phyloP scores from a whole-genome alignment of 306 rosid species.

The Pterocarpus macrocarpus region DNA sequence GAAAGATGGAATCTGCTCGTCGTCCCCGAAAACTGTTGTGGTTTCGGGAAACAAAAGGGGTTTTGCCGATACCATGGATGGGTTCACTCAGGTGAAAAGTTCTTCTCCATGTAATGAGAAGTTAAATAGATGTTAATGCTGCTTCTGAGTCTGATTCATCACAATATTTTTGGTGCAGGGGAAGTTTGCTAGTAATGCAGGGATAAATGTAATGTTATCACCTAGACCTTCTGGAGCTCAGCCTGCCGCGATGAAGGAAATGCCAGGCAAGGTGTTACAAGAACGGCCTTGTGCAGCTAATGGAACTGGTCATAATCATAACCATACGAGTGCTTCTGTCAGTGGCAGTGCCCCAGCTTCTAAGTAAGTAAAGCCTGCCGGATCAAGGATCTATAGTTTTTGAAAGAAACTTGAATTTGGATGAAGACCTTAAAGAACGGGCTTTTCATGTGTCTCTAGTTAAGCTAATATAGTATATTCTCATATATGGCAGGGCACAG shows the following conservation, averaged over 20 bases:
- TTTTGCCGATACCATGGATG: slow-evolving; percentile 82
- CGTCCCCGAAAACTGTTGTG: slow-evolving; percentile 64
- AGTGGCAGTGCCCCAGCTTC: slow-evolving; percentile 78
- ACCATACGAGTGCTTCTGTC: slow-evolving; percentile 56
- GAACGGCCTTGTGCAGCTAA: slow-evolving; percentile 72
- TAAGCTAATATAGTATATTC: slow-evolving; percentile 24
- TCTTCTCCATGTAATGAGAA: slow-evolving; percentile 45
- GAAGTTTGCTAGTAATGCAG: slow-evolving; percentile 69
- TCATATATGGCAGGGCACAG: slow-evolving; percentile 74
- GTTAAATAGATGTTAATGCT: slow-evolving; percentile 48
- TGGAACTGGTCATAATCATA: slow-evolving; percentile 55
- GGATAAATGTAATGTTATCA: slow-evolving; percentile 63
- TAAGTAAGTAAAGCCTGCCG: slow-evolving; percentile 67
- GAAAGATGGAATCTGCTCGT: slow-evolving; percentile 71
- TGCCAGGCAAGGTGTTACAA: slow-evolving; percentile 63
- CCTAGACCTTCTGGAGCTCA: slow-evolving; percentile 76
- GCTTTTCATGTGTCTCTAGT: neutral
- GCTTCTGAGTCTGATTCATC: slow-evolving; percentile 54
- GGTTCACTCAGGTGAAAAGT: slow-evolving; percentile 70
- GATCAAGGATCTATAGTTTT: neutral
- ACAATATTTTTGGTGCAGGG: slow-evolving; percentile 60
- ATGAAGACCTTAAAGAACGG: neutral
- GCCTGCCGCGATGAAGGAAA: slow-evolving; percentile 62
- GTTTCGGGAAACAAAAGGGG: slow-evolving; percentile 92
- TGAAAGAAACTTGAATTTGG: neutral